Conservation (phyloP, 1,139 yeast species). For the Geotrichum phurueaensis region DNA sequence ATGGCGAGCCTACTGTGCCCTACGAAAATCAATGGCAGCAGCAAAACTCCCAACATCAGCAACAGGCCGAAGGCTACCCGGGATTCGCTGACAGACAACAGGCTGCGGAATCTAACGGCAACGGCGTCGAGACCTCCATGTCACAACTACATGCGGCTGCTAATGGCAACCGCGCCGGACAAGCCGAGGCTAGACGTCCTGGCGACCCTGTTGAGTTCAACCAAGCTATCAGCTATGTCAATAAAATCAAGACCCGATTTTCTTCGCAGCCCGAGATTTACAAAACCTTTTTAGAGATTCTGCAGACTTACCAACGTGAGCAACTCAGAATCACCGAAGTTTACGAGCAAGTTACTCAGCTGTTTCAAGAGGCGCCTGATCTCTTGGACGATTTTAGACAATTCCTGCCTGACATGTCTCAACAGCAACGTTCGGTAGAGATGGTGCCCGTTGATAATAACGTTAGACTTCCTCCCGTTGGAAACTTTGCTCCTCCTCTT, state of each 20-base stretch:
- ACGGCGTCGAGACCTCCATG: conserved; percentile 26
- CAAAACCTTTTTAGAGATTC: conserved; percentile 86
- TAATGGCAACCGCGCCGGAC: conserved; percentile 28
- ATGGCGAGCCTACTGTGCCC: conserved; percentile 33
- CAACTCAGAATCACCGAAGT: conserved; percentile 94
- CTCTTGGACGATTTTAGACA: conserved; percentile 89
- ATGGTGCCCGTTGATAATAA: conserved; percentile 19
- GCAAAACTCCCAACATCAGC: conserved; percentile 11
- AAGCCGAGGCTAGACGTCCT: conserved; percentile 26
- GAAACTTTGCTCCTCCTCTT: conserved; percentile 80
- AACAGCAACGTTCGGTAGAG: conserved; percentile 20
- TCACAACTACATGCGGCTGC: conserved; percentile 42
- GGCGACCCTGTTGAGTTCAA: conserved; percentile 93
- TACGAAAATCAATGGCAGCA: conserved; percentile 20
- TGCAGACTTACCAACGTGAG: conserved; percentile 94
- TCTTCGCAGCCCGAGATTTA: conserved; percentile 93
- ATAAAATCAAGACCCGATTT: conserved; percentile 89
- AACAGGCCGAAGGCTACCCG: conserved; percentile 4
- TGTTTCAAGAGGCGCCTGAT: conserved; percentile 92
- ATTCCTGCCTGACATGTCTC: conserved; percentile 80
- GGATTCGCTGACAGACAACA: not conserved
- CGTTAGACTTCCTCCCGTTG: conserved; percentile 83
- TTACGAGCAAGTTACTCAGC: conserved; percentile 81
- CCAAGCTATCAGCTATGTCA: conserved; percentile 93
- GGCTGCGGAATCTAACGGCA: not conserved